These are phyloP conservation scores for Populus trichocarpa DNA, from an alignment of 441 rosid genomes.

Conservation along the genomic window DNA sequence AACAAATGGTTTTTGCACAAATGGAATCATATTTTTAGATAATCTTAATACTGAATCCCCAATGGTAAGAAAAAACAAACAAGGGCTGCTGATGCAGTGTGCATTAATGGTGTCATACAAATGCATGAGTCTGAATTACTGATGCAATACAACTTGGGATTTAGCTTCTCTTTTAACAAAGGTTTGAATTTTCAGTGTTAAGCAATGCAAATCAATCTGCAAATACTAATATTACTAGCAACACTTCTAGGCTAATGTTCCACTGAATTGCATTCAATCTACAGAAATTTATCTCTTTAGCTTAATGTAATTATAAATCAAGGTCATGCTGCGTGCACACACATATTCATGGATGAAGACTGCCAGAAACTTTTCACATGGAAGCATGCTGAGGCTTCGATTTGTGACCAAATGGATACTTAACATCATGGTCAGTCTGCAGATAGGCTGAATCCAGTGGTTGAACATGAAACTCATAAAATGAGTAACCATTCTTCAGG, in stretches of 20 bases:
- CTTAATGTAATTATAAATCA: not conserved
- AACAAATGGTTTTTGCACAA: constrained; percentile 12
- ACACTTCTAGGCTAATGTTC: not conserved
- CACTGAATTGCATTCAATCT: not conserved
- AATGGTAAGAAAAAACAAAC: not conserved
- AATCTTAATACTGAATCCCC: constrained; percentile 4
- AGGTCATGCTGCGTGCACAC: not conserved
- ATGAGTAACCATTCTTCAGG: not conserved
- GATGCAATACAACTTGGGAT: not conserved
- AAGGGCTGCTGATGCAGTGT: not conserved
- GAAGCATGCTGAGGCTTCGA: not conserved
- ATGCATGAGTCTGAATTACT: not conserved
- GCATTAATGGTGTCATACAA: not conserved
- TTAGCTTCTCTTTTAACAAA: not conserved
- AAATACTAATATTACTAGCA: not conserved
- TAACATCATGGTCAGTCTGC: not conserved
- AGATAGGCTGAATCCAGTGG: not conserved
- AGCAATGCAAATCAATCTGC: not conserved
- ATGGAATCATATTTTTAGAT: constrained; percentile 7
- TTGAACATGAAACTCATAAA: not conserved
- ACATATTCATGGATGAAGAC: not conserved
- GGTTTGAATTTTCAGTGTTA: not conserved
- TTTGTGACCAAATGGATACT: not conserved
- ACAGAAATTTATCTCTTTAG: not conserved
- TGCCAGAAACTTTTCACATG: not conserved